phyloP scores from a whole-genome alignment of 1,284 basidiomycete genomes.

The Microbotryum scabiosae region DNA sequence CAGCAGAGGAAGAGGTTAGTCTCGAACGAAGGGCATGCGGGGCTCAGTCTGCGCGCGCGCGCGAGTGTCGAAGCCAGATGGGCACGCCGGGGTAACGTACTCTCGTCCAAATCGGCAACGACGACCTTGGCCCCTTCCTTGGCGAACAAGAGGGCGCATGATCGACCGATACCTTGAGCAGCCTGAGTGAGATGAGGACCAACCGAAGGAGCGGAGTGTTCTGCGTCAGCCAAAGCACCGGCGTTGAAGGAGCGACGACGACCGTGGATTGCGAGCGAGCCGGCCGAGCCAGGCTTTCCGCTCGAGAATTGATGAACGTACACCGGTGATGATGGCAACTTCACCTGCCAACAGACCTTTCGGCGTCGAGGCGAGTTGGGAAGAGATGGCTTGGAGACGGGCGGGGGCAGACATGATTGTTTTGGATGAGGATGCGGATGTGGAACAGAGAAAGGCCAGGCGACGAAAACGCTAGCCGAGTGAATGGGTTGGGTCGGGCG shows the following conservation, averaged over 20 bases:
- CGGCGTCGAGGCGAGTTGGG: constrained; percentile 40
- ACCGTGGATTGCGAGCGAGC: too few relatives aligned
- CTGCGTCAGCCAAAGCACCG: not conserved
- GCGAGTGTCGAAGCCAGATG: too few relatives aligned
- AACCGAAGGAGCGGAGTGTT: not conserved
- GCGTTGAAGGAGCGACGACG: too few relatives aligned
- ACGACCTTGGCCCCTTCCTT: constrained; percentile 80
- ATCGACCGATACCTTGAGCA: constrained; percentile 70
- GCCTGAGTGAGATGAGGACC: constrained; percentile 38
- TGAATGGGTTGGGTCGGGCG: too few relatives aligned
- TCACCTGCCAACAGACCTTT: constrained; percentile 64
- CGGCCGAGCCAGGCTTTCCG: too few relatives aligned
- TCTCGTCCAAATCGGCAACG: constrained; percentile 51
- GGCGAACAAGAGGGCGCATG: constrained; percentile 66
- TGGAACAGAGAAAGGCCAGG: too few relatives aligned
- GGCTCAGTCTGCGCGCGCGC: too few relatives aligned
- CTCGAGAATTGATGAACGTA: constrained; percentile 26
- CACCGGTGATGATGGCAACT: constrained; percentile 76
- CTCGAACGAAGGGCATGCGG: constrained; percentile 28
- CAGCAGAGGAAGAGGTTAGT: too few relatives aligned
- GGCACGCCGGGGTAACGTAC: constrained; percentile 44
- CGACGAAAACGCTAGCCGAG: too few relatives aligned
- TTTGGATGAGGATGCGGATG: too few relatives aligned
- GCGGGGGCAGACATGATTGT: too few relatives aligned
- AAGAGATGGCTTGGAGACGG: too few relatives aligned